Evolutionary conservation across 768 basidiomycete species (phyloP).

Genomic region (Panaeolus papilionaceus): DNA sequence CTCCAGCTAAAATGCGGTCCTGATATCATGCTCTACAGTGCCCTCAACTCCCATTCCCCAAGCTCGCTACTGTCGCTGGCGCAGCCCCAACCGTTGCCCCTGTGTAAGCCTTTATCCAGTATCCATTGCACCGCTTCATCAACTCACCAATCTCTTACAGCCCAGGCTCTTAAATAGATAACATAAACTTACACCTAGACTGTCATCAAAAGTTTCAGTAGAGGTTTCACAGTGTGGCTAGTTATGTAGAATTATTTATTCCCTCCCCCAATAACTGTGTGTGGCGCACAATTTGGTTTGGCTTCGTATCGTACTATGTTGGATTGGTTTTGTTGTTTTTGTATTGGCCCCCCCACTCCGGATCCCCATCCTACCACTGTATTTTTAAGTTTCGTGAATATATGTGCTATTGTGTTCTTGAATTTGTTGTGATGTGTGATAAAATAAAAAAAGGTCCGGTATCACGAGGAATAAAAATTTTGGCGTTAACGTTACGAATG

Average conservation of each 20-base stretch:
- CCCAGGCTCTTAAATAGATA: not conserved
- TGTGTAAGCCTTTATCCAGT: not conserved
- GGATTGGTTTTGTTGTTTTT: not conserved
- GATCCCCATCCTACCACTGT: not conserved
- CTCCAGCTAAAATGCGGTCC: not conserved
- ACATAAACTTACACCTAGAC: not conserved
- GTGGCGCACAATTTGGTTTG: not conserved
- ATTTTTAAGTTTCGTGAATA: not conserved
- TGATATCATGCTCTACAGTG: not conserved
- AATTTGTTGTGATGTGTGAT: no score
- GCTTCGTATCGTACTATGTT: not conserved
- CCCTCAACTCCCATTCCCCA: not conserved
- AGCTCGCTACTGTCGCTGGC: not conserved
- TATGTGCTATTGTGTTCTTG: not conserved
- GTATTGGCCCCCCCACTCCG: not conserved
- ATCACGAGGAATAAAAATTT: no score
- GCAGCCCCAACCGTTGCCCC: not conserved
- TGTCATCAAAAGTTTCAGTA: not conserved
- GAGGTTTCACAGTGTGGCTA: not conserved
- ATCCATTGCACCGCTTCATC: not conserved
- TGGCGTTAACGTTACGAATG: no score
- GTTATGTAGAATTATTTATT: not conserved
- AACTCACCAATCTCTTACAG: not conserved
- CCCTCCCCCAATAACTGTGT: not conserved
- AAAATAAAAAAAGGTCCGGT: no score